phyloP scores from a whole-genome alignment of 2,329 filamentous ascomycete species.

The Sporothrix pallida region DNA sequence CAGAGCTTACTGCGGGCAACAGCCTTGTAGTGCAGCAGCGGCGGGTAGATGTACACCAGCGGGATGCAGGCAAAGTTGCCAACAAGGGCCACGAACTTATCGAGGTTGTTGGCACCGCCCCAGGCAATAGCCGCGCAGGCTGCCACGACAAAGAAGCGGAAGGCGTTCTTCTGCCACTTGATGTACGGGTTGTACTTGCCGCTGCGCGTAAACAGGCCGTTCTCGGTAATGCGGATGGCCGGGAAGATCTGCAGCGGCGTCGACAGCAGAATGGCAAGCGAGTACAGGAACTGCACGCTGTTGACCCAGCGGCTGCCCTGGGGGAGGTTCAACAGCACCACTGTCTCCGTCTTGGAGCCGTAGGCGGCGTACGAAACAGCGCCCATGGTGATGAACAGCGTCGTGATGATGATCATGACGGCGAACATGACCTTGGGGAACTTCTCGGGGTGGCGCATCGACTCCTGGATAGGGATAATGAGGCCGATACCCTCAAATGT shows the following conservation, averaged over 20 bases:
- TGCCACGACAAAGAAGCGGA: conserved; percentile 90
- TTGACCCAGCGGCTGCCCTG: conserved; percentile 97
- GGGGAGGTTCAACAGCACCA: conserved; percentile 93
- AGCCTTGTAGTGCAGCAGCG: conserved; percentile 84
- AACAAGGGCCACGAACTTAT: conserved; percentile 96
- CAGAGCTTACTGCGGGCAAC: conserved; percentile 73
- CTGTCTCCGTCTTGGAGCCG: conserved; percentile 92
- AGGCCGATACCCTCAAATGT: conserved; percentile 98
- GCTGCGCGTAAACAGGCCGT: conserved; percentile 88
- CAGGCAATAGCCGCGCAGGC: conserved; percentile 87
- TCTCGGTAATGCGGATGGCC: conserved; percentile 94
- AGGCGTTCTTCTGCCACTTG: conserved; percentile 99
- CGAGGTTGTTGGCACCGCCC: conserved; percentile 88
- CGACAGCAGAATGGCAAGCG: conserved; percentile 92
- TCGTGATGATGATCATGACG: conserved; percentile 94
- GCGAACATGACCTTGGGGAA: conserved; percentile 86
- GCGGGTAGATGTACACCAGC: conserved; percentile 95
- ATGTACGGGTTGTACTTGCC: conserved; percentile 98
- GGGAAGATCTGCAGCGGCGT: conserved; percentile 97
- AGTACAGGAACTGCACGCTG: conserved; percentile 94
- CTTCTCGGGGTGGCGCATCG: conserved; percentile 88
- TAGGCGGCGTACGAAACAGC: conserved; percentile 95
- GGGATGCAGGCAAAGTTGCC: conserved; percentile 98
- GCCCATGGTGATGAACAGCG: conserved; percentile 88
- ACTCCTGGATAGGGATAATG: conserved; percentile 97